Conservation (phyloP, 2,329 filamentous ascomycete genomes). For the Diaporthe citriasiana region DNA sequence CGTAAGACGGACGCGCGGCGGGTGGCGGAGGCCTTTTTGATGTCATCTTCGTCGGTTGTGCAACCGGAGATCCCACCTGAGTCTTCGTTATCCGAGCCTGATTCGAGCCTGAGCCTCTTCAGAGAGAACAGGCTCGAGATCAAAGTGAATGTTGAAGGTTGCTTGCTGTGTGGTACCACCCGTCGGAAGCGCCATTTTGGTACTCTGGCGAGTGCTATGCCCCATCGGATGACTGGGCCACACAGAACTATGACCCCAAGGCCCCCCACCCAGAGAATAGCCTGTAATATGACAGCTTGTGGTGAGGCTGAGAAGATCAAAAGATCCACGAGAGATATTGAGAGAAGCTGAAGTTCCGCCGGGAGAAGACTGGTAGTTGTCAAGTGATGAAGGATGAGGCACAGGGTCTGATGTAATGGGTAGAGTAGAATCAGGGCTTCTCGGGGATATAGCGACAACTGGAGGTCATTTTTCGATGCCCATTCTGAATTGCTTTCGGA, state of each 20-base stretch:
- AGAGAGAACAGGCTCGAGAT: conserved; percentile 50
- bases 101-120: conserved; percentile 49
- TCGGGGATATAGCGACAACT: conserved; percentile 39
- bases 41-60: conserved; percentile 48
- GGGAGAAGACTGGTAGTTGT: conserved; percentile 90
- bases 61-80: conserved; percentile 50
- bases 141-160: conserved; percentile 55
- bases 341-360: conserved; percentile 89
- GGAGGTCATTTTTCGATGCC: conserved; percentile 45
- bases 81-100: conserved; percentile 52
- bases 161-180: conserved; percentile 55
- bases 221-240: conserved; percentile 82
- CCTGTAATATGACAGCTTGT: conserved; percentile 87
- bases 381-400: conserved; percentile 80
- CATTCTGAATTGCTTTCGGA: conserved; percentile 50
- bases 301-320: conserved; percentile 83
- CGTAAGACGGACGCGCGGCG: conserved; percentile 31
- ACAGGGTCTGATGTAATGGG: conserved; percentile 84
- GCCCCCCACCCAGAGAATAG: conserved; percentile 87
- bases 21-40: not conserved
- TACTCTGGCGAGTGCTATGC: conserved; percentile 86
- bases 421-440: conserved; percentile 68
- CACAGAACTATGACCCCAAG: conserved; percentile 81
- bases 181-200: conserved; percentile 91
- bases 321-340: conserved; percentile 85